These are phyloP conservation scores for Dryas integrifolia DNA, from an alignment of 331 rosid species.

Conservation along the genomic window DNA sequence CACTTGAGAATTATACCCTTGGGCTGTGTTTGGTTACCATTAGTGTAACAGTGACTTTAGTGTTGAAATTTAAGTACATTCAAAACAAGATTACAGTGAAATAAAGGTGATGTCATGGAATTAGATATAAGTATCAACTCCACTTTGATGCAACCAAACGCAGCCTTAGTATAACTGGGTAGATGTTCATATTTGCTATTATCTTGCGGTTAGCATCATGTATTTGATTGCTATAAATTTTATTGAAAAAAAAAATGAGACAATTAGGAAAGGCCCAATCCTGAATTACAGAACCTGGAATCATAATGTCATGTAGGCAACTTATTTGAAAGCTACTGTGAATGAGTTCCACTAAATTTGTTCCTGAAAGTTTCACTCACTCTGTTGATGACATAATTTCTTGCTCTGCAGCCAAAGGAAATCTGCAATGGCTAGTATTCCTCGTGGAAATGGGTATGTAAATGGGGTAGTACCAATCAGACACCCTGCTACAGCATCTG, in stretches of 20 bases:
- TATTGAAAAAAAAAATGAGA: neutral
- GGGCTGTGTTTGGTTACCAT: constrained; percentile 29
- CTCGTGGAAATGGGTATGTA: constrained; percentile 53
- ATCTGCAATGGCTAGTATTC: constrained; percentile 41
- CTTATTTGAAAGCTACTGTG: constrained; percentile 21
- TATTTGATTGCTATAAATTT: neutral
- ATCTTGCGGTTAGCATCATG: neutral
- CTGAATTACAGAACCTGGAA: neutral
- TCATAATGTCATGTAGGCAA: neutral
- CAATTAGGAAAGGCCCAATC: neutral
- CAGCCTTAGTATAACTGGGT: constrained; percentile 11
- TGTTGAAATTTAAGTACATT: neutral
- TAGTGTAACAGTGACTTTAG: constrained; percentile 15
- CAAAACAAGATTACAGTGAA: constrained; percentile 10
- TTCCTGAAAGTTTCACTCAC: constrained; percentile 12
- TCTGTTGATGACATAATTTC: constrained; percentile 19
- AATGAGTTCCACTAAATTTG: constrained; percentile 3
- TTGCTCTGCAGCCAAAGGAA: constrained; percentile 44
- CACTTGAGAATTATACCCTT: constrained; percentile 22
- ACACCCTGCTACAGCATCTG: constrained; percentile 64
- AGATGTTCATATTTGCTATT: neutral
- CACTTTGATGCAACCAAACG: constrained; percentile 30
- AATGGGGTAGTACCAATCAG: constrained; percentile 59
- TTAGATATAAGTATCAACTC: constrained; percentile 26
- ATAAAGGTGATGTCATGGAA: constrained; percentile 24